Conservation (phyloP, 441 rosid species). For the Codiaeum variegatum region DNA sequence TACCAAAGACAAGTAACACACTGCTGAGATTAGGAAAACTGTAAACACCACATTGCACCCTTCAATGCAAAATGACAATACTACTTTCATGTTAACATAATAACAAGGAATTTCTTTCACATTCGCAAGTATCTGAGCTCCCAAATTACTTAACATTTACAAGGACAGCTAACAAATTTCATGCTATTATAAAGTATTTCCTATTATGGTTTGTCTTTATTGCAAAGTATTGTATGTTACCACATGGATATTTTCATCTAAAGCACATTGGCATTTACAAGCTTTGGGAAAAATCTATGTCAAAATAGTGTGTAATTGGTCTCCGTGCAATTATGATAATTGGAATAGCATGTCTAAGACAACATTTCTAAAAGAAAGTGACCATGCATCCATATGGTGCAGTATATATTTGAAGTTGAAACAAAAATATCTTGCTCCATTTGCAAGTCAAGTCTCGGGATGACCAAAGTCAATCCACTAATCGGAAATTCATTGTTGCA, state of each 20-base stretch:
- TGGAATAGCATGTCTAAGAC: not conserved
- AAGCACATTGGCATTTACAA: not conserved
- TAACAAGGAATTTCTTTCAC: not conserved
- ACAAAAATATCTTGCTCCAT: constrained; percentile 8
- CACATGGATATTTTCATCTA: not conserved
- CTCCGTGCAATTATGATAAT: not conserved
- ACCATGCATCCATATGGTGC: not conserved
- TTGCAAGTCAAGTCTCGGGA: not conserved
- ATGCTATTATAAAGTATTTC: not conserved
- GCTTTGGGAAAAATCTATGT: not conserved
- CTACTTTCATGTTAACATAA: not conserved
- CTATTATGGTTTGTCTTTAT: not conserved
- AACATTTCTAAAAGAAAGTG: not conserved
- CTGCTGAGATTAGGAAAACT: not conserved
- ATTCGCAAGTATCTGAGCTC: not conserved
- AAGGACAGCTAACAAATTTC: not conserved
- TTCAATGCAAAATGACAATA: not conserved
- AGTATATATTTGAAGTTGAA: not conserved
- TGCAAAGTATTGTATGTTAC: not conserved
- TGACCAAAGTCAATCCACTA: not conserved
- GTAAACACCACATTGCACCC: not conserved
- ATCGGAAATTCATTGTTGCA: not conserved
- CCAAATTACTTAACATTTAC: constrained; percentile 5
- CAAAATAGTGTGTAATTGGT: not conserved
- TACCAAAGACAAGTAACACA: not conserved